Base-by-base conservation (phyloP, 495 filamentous ascomycete genomes). In the Halenospora varia region DNA sequence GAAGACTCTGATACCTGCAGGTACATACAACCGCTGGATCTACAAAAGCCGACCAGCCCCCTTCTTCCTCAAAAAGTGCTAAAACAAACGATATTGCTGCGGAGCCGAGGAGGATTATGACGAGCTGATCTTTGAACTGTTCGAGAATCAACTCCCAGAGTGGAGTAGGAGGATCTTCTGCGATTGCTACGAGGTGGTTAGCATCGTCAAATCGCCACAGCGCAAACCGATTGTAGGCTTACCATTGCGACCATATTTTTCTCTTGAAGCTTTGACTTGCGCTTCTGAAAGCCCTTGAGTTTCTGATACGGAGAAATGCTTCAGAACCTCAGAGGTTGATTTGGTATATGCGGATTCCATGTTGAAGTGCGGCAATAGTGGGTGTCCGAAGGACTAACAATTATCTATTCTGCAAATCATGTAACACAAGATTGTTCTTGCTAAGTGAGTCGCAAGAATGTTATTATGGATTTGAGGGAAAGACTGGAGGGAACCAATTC, bases 101-200 rank as follows among this genome's bases (percentile, higher is more conserved):
- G 15, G 92, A 97, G 44, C 84, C 94, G 48, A 99, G 77, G 2
- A 99, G 81, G 65, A 99, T 99, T 53, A 99, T 81, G 53, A 99
- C 95, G 2, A 99, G 82, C 72, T 99, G 95, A 68, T 99, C 95
- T 73, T 99, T 96, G 79, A 99, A 99, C 72, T 99, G 95, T 71
- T 99, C 95, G 51, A 97, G 78, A 42, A 99, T 87, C 58, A 99
- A 84, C 71, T 96, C 80, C 93, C 94, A 99, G 47, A 99, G 67
- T 35, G 95, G 95, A 15, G 94, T 97, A n/a, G 95, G 89, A 44
- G 95, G 92, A 52, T 97, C 95, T 73, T 99, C 94, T 15, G 90
- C 87, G 55, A 99, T 84, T 53, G 92, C 94, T 97, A 70, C 55
- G 58, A 25, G 60, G 17, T 22, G 39, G 70, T 55, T 67, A 65